phyloP scores from a whole-genome alignment of 2,329 filamentous ascomycete species.

The Microsporum canis region DNA sequence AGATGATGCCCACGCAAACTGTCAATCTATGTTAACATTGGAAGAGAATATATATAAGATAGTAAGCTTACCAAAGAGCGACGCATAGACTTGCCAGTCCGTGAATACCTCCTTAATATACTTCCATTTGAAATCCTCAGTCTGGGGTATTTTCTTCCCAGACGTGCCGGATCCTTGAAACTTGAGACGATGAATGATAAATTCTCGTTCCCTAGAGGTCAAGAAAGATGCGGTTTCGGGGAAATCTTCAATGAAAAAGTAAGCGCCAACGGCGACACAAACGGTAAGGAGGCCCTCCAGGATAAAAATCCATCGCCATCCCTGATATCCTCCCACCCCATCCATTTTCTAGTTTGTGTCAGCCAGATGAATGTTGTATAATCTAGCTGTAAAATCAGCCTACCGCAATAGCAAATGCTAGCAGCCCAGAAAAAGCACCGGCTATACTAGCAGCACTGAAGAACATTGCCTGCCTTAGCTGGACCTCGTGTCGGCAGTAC shows the following conservation, averaged over 20 bases:
- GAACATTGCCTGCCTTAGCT: conserved; percentile 36
- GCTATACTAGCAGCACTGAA: conserved; percentile 40
- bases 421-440: conserved; percentile 42
- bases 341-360: conserved; percentile 34
- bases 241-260: conserved; percentile 37
- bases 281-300: conserved; percentile 40
- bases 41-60: not conserved
- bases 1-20: conserved; percentile 35
- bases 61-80: conserved; percentile 27
- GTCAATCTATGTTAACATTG: conserved; percentile 6
- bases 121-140: conserved; percentile 27
- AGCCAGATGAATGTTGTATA: not conserved
- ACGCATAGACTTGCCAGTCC: conserved; percentile 35
- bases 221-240: conserved; percentile 37
- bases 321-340: conserved; percentile 36
- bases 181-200: conserved; percentile 29
- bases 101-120: conserved; percentile 31
- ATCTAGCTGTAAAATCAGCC: conserved; percentile 11
- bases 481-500: conserved; percentile 36
- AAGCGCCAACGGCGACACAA: conserved; percentile 32
- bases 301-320: conserved; percentile 43
- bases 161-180: conserved; percentile 24
- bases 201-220: conserved; percentile 29
- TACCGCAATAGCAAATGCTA: conserved; percentile 41
- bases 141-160: conserved; percentile 19